phyloP scores from a whole-genome alignment of 1,284 basidiomycete species.

The Leccinum angustisporum region DNA sequence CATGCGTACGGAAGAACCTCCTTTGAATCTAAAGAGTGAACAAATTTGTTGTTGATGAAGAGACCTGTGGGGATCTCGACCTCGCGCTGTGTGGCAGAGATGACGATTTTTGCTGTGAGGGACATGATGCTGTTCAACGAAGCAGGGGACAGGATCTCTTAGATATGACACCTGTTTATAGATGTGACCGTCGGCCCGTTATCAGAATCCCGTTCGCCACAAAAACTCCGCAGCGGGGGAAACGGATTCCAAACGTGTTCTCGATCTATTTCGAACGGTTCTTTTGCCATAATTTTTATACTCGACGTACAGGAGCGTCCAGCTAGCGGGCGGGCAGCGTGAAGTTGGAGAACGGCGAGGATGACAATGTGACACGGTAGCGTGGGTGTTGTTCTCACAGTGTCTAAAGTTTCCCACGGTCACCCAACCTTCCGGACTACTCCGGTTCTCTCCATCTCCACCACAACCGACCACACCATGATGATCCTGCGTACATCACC shows the following conservation, averaged over 20 bases:
- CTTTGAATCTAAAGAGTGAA: constrained; percentile 61
- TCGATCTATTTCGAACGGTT: neutral
- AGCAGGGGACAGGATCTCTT: neutral
- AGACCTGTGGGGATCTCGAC: constrained; percentile 76
- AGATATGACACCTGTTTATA: neutral
- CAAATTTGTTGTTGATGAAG: constrained; percentile 90
- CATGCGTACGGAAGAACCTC: constrained; percentile 55
- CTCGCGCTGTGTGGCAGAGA: constrained; percentile 47
- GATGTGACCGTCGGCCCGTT: neutral
- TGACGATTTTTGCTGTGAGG: constrained; percentile 35
- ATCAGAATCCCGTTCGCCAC: constrained; percentile 15
- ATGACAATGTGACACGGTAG: neutral
- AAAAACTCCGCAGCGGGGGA: constrained; percentile 10
- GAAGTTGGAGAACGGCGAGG: neutral
- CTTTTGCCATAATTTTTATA: neutral
- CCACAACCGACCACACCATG: constrained; percentile 7
- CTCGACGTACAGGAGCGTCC: neutral
- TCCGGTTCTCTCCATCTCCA: constrained; percentile 20
- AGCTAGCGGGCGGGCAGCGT: neutral
- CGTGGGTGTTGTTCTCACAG: neutral
- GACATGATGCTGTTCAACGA: constrained; percentile 43
- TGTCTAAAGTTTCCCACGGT: constrained; percentile 22
- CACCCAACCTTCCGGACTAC: neutral
- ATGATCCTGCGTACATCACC: constrained; percentile 43
- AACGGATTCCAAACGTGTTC: neutral